Conservation (phyloP, 2,329 filamentous ascomycete genomes). For the Phaeosphaeria sp. region DNA sequence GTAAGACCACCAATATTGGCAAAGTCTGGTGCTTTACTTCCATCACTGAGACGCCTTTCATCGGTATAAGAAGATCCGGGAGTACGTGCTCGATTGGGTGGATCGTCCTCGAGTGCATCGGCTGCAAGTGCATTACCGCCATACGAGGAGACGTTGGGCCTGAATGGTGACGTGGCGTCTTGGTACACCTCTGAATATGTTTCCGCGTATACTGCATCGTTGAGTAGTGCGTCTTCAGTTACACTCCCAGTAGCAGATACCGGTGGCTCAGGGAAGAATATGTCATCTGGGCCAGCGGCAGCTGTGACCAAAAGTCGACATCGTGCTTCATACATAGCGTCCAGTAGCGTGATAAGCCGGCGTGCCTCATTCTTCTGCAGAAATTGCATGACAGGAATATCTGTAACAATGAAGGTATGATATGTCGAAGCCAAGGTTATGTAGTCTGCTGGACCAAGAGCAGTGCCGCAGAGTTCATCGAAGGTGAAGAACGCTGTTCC, state of each 20-base stretch:
- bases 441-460: constrained; percentile 81
- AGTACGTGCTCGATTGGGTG: constrained; percentile 51
- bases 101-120: constrained; percentile 59
- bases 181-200: constrained; percentile 78
- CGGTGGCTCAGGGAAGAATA: constrained; percentile 71
- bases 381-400: constrained; percentile 71
- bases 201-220: constrained; percentile 68
- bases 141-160: constrained; percentile 78
- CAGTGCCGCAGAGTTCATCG: constrained; percentile 66
- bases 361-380: constrained; percentile 81
- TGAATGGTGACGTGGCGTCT: constrained; percentile 76
- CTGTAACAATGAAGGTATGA: constrained; percentile 77
- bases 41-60: constrained; percentile 28
- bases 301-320: constrained; percentile 77
- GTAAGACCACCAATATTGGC: constrained; percentile 72
- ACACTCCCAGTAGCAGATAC: constrained; percentile 9
- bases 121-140: constrained; percentile 46
- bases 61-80: constrained; percentile 33
- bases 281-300: constrained; percentile 70
- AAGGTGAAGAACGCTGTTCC: constrained; percentile 73
- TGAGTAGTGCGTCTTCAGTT: constrained; percentile 18
- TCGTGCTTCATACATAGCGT: constrained; percentile 78
- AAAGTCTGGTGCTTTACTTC: constrained; percentile 62
- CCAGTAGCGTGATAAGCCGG: constrained; percentile 79
- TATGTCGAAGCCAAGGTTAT: constrained; percentile 81